Percentiles rank a stretch among this genome's conserved stretches.
phyloP scores from a whole-genome alignment of 768 basidiomycete species.

The Sporobolomyces pararoseus region DNA sequence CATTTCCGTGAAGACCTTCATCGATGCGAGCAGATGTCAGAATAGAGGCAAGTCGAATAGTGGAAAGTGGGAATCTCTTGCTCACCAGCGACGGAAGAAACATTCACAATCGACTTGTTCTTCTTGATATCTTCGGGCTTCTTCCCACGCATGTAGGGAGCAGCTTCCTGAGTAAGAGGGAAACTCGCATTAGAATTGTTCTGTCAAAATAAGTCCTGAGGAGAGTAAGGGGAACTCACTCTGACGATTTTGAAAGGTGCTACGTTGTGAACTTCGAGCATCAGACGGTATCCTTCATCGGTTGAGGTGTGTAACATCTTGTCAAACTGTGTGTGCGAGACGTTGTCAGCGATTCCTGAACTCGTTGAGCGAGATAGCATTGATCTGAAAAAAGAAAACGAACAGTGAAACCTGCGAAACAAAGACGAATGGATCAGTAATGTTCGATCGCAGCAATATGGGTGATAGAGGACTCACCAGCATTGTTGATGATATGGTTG shows the following conservation, averaged over 20 bases:
- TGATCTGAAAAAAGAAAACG: no score
- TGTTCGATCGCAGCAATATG: no score
- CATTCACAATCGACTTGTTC: constrained; percentile 66
- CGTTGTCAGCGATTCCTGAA: no score
- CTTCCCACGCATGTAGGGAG: constrained; percentile 75
- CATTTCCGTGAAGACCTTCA: constrained; percentile 75
- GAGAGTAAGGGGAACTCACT: background rate
- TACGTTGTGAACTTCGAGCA: constrained; percentile 77
- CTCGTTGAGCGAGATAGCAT: constrained; percentile 47
- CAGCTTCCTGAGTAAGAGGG: constrained; percentile 68
- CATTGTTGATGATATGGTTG: constrained; percentile 80
- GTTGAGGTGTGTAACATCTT: constrained; percentile 69
- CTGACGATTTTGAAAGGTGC: constrained; percentile 81
- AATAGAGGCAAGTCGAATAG: background rate
- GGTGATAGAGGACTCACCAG: background rate
- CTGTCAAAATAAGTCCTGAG: no score
- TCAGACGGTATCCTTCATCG: constrained; percentile 76
- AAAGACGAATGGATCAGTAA: no score
- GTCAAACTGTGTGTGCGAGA: constrained; percentile 63
- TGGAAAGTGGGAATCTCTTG: background rate
- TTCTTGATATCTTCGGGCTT: constrained; percentile 57
- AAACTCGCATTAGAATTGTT: no score
- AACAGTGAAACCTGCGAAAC: constrained; percentile 5
- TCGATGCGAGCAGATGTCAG: no score
- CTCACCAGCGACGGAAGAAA: constrained; percentile 60